Evolutionary conservation across 169 alveolate species (phyloP), one percentile per base, ranked within the genome.

Genomic region (Cryptosporidium sp.): DNA sequence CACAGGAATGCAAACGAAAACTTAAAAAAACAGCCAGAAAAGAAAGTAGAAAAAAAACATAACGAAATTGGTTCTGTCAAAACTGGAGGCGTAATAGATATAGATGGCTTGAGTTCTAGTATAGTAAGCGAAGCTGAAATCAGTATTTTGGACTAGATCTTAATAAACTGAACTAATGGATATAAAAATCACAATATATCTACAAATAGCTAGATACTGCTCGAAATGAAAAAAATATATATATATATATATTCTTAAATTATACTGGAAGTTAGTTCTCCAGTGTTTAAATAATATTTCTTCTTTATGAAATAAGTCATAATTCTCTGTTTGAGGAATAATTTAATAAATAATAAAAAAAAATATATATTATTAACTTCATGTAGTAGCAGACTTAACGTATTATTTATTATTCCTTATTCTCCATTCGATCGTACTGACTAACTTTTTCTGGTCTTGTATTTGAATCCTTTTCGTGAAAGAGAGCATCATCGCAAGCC

Each of bases 41-140:
- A 65, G 53, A 26, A 62, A 1, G 4, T 2, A 10, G 58, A 23
- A 65, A 61, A 26, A 45, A 1, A 60, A 23, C 10, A 35, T 31
- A 80, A 80, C 29, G 6, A 42, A 35, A 37, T 80, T 26, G 35
- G 0, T 18, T 42, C 80, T 26, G 35, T 65, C 16, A 39, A 62
- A 62, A 6, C 51, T 6, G 89, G 67, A 14, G 16, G 4, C 12
- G 42, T 1, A 1, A 6, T 26, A 33, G 33, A 80, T 16, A 26
- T 80, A 8, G 89, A 80, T 21, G 75, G 75, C 10, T 39, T 80
- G 21, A 80, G 89, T 26, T 60, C 80, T 8, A 80, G 89, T 7
- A n/a, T 80, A 14, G 89, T 80, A 4, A 33, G 60, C 33, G 89
- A 80, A 39, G 35, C 44, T 0, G 75, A 60, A 18, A 26, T 80